Base-by-base conservation (phyloP, 2,329 filamentous ascomycete species). In the Epichloe glyceriae region DNA sequence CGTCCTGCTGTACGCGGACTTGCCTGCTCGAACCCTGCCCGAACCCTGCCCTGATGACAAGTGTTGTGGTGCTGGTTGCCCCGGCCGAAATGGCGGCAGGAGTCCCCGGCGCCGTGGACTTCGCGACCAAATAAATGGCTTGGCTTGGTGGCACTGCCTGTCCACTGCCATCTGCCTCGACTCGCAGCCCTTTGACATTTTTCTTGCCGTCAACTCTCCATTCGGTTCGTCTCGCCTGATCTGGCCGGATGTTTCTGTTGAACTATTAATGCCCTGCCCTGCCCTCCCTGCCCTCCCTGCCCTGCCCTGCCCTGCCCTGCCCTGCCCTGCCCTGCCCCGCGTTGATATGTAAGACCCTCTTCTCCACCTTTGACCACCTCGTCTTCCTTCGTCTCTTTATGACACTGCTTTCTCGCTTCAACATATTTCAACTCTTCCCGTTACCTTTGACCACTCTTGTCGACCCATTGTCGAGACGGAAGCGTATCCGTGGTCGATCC, bases 181-280 rank as follows among this genome's bases (percentile, higher is more conserved):
- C 22, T 33, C 12, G 10, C 42, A 17, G 42, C 42, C 22, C 17
- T 47, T 47, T 35, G 35, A 33, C n/a, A 4, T 17, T 47, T 34
- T 20, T 50, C 30, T 43, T 40, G 49, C 39, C 44, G 49, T 44
- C 44, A 50, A 41, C 40, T 46, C 42, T 34, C 35, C 34, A 40
- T 33, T 22, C 35, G 34, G 14, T 45, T 46, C 34, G 26, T 8
- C 34, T 50, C 34, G 37, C 37, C 40, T 39, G 15, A 19, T 20
- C 38, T 42, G 22, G 42, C 20, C 41, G 47, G 19, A 30, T 15
- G 48, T 38, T 50, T 46, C 39, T 42, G 8, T 49, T 49, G 5
- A 19, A 44, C 30, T 48, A 51, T 48, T 47, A 51, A 51, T 47
- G 44, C 50, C 47, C 45, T 51, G 26, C 40, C 48, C n/a, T 34